phyloP scores from a whole-genome alignment of 257 asterid genomes.

The Jacaranda copaia region DNA sequence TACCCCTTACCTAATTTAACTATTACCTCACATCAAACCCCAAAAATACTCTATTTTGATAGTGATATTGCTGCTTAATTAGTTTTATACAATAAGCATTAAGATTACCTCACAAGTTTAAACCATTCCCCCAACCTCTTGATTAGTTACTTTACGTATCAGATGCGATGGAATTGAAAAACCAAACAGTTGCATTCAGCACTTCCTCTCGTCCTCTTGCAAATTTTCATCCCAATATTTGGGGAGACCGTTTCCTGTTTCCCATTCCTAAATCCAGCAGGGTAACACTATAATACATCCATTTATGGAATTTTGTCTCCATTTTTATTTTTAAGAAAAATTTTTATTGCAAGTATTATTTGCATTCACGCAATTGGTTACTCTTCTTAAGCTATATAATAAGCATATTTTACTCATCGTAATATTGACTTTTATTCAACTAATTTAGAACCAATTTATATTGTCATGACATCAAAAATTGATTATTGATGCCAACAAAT shows the following conservation, averaged over 20 bases:
- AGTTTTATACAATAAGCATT: background rate
- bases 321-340: background rate
- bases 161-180: background rate
- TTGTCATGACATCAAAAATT: no score
- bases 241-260: slow-evolving; percentile 34
- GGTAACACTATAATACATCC: background rate
- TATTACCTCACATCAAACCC: no score
- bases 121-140: background rate
- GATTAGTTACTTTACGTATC: background rate
- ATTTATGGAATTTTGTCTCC: background rate
- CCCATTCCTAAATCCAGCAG: background rate
- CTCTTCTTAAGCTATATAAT: no score
- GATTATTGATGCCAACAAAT: no score
- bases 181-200: background rate
- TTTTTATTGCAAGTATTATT: no score
- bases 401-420: no score
- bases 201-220: slow-evolving; percentile 31
- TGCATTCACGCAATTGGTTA: no score
- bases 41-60: no score
- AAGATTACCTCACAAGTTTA: background rate
- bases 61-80: no score
- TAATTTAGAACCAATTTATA: no score
- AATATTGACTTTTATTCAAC: no score
- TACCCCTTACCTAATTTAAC: no score
- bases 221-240: slow-evolving; percentile 30